These are phyloP conservation scores for Polytrichum commune DNA, from an alignment of 225 moss, liverwort and hornwort species.

Conservation along the genomic window DNA sequence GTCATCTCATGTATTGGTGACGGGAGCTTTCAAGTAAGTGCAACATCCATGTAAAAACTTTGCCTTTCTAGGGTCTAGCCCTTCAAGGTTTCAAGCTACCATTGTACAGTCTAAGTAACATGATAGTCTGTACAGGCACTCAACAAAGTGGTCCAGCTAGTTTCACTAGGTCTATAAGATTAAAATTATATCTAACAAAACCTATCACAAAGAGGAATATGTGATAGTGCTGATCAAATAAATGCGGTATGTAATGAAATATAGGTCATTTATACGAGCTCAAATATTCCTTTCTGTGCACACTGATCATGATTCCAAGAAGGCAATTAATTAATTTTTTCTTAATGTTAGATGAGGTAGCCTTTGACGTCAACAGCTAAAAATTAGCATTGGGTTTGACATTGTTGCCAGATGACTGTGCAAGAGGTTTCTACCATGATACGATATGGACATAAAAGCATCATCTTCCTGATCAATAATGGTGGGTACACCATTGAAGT, in stretches of 20 bases:
- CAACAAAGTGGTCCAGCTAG: background rate
- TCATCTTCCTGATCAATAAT: constrained; percentile 71
- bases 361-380: background rate
- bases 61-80: background rate
- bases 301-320: background rate
- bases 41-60: background rate
- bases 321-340: background rate
- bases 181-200: background rate
- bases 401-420: constrained; percentile 43
- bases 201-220: background rate
- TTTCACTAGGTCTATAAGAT: background rate
- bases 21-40: constrained; percentile 71
- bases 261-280: background rate
- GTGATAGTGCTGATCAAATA: background rate
- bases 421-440: constrained; percentile 85
- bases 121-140: background rate
- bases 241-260: background rate
- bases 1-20: constrained; percentile 67
- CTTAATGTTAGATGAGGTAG: background rate
- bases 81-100: background rate
- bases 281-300: background rate
- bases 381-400: background rate
- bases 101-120: background rate
- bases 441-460: constrained; percentile 44
- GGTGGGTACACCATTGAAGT: constrained; percentile 83